phyloP scores from a whole-genome alignment of 2,329 filamentous ascomycete species.

The Aspergillus calidoustus region DNA sequence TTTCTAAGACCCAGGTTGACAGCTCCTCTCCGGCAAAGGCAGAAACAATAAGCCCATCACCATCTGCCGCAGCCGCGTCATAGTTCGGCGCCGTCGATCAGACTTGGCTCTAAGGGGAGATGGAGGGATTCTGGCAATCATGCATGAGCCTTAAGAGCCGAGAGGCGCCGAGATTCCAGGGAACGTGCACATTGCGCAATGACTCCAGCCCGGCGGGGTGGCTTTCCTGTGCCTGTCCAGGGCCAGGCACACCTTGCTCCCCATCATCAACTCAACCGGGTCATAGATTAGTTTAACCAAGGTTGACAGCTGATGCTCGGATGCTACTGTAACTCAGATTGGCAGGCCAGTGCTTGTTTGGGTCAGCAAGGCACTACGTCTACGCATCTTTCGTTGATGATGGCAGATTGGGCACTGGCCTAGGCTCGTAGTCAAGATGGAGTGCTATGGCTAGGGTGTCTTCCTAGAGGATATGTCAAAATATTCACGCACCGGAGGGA shows the following conservation, averaged over 20 bases:
- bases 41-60: background rate
- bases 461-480: background rate
- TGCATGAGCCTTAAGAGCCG: background rate
- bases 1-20: background rate
- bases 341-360: background rate
- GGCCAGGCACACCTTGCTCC: background rate
- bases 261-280: no score
- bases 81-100: background rate
- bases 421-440: no score
- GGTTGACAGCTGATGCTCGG: background rate
- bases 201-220: background rate
- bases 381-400: background rate
- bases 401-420: background rate
- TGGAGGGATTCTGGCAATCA: background rate
- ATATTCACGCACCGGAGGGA: background rate
- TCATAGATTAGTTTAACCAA: background rate
- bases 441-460: background rate
- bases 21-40: background rate
- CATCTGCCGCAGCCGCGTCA: background rate
- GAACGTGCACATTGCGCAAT: background rate
- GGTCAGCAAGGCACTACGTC: background rate
- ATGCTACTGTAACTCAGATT: background rate
- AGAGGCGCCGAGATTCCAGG: background rate
- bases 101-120: background rate
- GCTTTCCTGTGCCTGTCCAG: background rate